phyloP scores from a whole-genome alignment of 177 flowering plant genomes.

The Vitis hybrid region DNA sequence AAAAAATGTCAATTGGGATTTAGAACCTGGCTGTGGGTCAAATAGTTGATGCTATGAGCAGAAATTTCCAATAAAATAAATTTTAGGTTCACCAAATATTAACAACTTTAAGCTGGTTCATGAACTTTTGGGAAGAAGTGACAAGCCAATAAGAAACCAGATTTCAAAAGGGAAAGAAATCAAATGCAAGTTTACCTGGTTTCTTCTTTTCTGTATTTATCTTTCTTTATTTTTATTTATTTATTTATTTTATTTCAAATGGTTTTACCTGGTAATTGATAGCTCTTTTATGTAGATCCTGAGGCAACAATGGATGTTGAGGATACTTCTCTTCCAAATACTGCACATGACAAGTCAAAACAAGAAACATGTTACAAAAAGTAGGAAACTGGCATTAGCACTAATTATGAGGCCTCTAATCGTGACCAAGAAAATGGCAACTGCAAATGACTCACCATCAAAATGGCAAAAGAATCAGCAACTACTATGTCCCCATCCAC shows the following conservation, averaged over 20 bases:
- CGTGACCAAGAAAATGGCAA: background rate
- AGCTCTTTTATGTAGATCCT: slow-evolving; percentile 66
- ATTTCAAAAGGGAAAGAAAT: background rate
- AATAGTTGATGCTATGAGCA: too few relatives aligned
- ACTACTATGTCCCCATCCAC: slow-evolving; percentile 69
- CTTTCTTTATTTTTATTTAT: too few relatives aligned
- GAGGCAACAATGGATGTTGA: slow-evolving; percentile 68
- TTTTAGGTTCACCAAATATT: too few relatives aligned
- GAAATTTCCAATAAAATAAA: too few relatives aligned
- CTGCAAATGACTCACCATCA: slow-evolving; percentile 47
- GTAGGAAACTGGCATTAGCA: background rate
- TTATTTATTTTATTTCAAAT: too few relatives aligned
- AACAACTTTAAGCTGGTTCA: too few relatives aligned
- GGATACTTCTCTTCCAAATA: slow-evolving; percentile 91
- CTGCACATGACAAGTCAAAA: slow-evolving; percentile 29
- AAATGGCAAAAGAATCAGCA: slow-evolving; percentile 82
- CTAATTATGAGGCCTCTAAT: background rate
- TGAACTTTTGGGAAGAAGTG: background rate
- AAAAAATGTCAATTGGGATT: too few relatives aligned
- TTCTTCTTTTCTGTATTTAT: too few relatives aligned
- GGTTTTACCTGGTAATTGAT: slow-evolving; percentile 70
- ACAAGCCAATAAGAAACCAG: background rate
- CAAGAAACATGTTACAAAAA: background rate
- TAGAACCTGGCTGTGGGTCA: too few relatives aligned
- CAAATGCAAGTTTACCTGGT: too few relatives aligned